These are phyloP conservation scores for Saturnispora bothae DNA, from an alignment of 805 yeast genomes.

Conservation along the genomic window DNA sequence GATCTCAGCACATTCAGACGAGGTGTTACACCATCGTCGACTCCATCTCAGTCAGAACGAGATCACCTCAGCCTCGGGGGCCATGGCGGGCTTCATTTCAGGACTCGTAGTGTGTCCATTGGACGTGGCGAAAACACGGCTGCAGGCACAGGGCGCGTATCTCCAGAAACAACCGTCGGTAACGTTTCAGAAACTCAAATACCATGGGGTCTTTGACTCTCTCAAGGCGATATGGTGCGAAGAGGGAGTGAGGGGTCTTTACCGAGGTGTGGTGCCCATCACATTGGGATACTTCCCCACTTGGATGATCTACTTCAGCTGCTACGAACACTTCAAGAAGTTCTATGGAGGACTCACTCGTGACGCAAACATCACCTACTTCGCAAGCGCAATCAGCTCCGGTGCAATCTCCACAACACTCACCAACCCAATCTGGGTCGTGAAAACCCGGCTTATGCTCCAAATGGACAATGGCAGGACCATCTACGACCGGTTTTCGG, in stretches of 20 bases:
- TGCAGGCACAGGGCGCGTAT: slow-evolving; percentile 79
- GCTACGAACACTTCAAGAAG: slow-evolving; percentile 70
- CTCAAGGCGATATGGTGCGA: slow-evolving; percentile 55
- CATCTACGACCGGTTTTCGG: slow-evolving; percentile 26
- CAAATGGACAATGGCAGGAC: slow-evolving; percentile 46
- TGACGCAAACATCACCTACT: slow-evolving; percentile 30
- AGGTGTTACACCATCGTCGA: slow-evolving; percentile 8
- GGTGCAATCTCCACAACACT: slow-evolving; percentile 77
- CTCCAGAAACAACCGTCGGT: slow-evolving; percentile 15
- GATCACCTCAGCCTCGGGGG: slow-evolving; percentile 78
- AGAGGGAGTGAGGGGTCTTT: slow-evolving; percentile 77
- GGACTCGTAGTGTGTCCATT: slow-evolving; percentile 90
- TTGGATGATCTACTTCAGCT: slow-evolving; percentile 92
- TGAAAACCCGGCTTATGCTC: slow-evolving; percentile 88
- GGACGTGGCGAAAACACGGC: slow-evolving; percentile 88
- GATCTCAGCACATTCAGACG: slow-evolving; percentile 11
- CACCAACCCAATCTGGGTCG: slow-evolving; percentile 97
- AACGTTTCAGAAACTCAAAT: slow-evolving; percentile 25
- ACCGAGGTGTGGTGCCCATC: slow-evolving; percentile 88
- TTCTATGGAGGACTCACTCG: slow-evolving; percentile 18
- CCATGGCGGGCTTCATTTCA: slow-evolving; percentile 84
- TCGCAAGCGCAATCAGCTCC: slow-evolving; percentile 67
- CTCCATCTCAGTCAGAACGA: slow-evolving; percentile 23
- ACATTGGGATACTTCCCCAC: slow-evolving; percentile 91
- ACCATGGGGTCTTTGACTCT: slow-evolving; percentile 55